Evolutionary conservation across 352 stramenopile genomes (phyloP).

Genomic region (Nothophytophthora sp.): DNA sequence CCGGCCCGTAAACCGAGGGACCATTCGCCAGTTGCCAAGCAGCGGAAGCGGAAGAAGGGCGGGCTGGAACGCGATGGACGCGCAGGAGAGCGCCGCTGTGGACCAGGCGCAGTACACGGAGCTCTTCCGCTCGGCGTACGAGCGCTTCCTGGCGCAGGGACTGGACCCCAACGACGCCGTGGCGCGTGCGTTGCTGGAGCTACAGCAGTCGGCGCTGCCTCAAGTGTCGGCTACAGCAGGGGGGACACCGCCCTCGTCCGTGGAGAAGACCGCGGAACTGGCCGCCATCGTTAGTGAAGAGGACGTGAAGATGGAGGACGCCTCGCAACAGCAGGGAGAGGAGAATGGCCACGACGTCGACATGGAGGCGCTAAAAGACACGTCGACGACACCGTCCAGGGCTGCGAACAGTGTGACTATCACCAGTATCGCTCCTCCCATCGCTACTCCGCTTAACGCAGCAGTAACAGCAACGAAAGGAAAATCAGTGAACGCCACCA

Average conservation of each 20-base stretch:
- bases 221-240: too few species aligned
- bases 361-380: conserved; percentile 28
- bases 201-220: conserved; percentile 37
- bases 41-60: conserved; percentile 12
- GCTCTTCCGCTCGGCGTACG: conserved; percentile 58
- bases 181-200: conserved; percentile 46
- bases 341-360: conserved; percentile 31
- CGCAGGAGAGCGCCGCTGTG: conserved; percentile 14
- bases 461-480: too few species aligned
- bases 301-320: conserved; percentile 58
- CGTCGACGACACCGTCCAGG: conserved; percentile 5
- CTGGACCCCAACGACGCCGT: conserved; percentile 64
- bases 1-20: too few species aligned
- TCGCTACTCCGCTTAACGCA: too few species aligned
- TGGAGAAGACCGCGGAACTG: conserved; percentile 11
- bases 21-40: too few species aligned
- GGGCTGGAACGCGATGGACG: conserved; percentile 13
- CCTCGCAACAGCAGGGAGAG: conserved; percentile 15
- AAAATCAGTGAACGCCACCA: background rate
- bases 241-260: too few species aligned
- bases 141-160: conserved; percentile 48
- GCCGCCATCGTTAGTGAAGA: too few species aligned
- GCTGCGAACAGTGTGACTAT: conserved; percentile 15
- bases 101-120: conserved; percentile 39
- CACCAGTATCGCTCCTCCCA: conserved; percentile 16